Evolutionary conservation across 2,329 filamentous ascomycete genomes (phyloP), one percentile per base, ranked within the genome.

Genomic region (Fusarium tanahbumbuense): DNA sequence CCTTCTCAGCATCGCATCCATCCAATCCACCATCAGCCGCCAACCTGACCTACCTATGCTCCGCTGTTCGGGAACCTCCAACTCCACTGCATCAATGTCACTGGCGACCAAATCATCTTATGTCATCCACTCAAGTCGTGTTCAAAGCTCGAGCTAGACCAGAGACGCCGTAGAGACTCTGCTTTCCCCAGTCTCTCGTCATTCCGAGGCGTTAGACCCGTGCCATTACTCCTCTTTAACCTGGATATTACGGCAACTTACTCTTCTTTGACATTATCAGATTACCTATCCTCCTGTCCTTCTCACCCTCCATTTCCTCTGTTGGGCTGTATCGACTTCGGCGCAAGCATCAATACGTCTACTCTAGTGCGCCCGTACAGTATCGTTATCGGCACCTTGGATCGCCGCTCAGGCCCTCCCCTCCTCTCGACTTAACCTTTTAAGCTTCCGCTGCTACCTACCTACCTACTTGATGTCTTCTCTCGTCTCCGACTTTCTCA

Each of bases 401-500:
- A 60, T 58, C 44, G 67, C 48, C 70, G 60, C 67, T 69, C 50
- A 55, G 47, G 53, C 46, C 49, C 63, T 48, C 60, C 49, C 66
- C 67, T 71, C 47, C 57, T 68, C 56, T 42, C 65, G 66, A 59
- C 47, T 62, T 64, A 50, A 58, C 37, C 44, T 23, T 60, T 34
- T 47, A 60, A 65, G 40, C 60, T 28, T 65, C 62, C 60, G n/a
- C 53, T 49, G 22, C 59, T 25, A 53, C 44, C 60, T 58, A 18
- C 42, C 63, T 55, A 37, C 44, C 62, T 55, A 37, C 62, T 67
- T 72, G 73, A 91, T 91, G 89, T 85, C 86, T 78, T 89, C 85
- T 72, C 81, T 90, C 74, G 88, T 91, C 56, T 86, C 88, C 75
- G 87, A 90, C 65, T 90, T 89, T 77, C 81, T 91, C 73, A 88